Base-by-base conservation (phyloP, 768 basidiomycete species). In the Russula sp. region DNA sequence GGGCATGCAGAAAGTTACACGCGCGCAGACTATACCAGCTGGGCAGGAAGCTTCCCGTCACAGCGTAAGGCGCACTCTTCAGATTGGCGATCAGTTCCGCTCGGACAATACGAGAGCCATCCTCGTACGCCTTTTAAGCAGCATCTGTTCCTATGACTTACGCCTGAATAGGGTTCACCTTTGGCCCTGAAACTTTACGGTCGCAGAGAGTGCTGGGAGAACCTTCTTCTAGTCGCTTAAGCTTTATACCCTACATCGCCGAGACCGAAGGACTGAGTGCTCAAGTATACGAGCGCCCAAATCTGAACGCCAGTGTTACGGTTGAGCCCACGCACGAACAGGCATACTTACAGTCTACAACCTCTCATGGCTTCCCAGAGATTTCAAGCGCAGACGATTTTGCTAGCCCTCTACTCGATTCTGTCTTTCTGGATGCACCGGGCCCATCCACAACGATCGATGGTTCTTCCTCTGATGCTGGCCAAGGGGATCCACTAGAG, bases 1-100 rank as follows among this genome's bases (percentile, higher is more conserved):
- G 61, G 60, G 13, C 66, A 67, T 18, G 66, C 68, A 46, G 67
- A 69, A 59, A 69, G 68, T 55, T 67, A 68, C 46, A 57, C 67
- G 24, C 68, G 68, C 48, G 66, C 61, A 5, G 68, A 67, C 8
- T 66, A 60, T 36, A 55, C 56, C 11, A 50, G 22, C 50, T 50
- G 48, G 62, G 49, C 16, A 16, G 58, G 32, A 11, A 50, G 58
- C 59, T 42, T 51, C 55, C 42, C 48, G 28, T 22, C 42, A 6
- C 11, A 44, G 13, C 65, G 54, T 51, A 57, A 56, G 42, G 22
- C 36, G n/a, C 46, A 64, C 22, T 26, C 54, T 51, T 61, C 55
- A 30, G 64, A 61, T 30, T 65, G 64, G 64, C 59, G 59, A 44
- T 14, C 54, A n/a, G 55, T 26, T 36, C 44, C 59, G 8, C 30